Percentiles rank a stretch among this genome's conserved stretches.
These are phyloP conservation scores for Boletus rufocinnamomeus DNA, from an alignment of 768 basidiomycete species.

Conservation along the genomic window DNA sequence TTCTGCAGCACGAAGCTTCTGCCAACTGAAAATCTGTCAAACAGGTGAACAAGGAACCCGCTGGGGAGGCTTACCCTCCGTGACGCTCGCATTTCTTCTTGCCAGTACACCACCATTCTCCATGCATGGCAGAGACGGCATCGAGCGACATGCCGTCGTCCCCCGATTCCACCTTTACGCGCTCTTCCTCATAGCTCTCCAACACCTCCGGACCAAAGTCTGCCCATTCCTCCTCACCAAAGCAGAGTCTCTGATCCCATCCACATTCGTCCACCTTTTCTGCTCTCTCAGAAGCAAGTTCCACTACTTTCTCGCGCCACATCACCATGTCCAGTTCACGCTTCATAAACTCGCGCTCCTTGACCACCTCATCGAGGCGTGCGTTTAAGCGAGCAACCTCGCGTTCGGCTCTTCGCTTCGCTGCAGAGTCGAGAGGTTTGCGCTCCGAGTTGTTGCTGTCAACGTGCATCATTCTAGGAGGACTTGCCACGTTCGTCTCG, in stretches of 20 bases:
- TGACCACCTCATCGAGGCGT: constrained; percentile 58
- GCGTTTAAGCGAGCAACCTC: constrained; percentile 56
- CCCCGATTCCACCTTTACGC: constrained; percentile 34
- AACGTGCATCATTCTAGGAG: constrained; percentile 28
- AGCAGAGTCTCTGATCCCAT: constrained; percentile 85
- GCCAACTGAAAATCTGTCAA: constrained; percentile 58
- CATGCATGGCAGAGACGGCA: constrained; percentile 30
- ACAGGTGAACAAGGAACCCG: background rate
- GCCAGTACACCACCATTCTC: constrained; percentile 80
- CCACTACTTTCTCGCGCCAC: constrained; percentile 70
- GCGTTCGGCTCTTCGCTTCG: constrained; percentile 52
- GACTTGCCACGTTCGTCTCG: constrained; percentile 30
- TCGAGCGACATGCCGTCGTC: constrained; percentile 45
- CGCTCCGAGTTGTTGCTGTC: constrained; percentile 8
- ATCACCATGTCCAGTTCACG: constrained; percentile 66
- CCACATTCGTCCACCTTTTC: constrained; percentile 74
- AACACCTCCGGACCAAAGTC: constrained; percentile 67
- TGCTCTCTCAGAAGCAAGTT: constrained; percentile 67
- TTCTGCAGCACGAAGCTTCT: constrained; percentile 71
- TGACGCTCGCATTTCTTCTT: constrained; percentile 79
- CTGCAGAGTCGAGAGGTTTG: constrained; percentile 32
- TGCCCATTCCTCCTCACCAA: constrained; percentile 78
- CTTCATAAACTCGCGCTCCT: constrained; percentile 63
- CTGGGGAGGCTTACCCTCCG: constrained; percentile 53
- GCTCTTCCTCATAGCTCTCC: constrained; percentile 65